phyloP scores from a whole-genome alignment of 441 rosid genomes.

The Raphanus hybrid region DNA sequence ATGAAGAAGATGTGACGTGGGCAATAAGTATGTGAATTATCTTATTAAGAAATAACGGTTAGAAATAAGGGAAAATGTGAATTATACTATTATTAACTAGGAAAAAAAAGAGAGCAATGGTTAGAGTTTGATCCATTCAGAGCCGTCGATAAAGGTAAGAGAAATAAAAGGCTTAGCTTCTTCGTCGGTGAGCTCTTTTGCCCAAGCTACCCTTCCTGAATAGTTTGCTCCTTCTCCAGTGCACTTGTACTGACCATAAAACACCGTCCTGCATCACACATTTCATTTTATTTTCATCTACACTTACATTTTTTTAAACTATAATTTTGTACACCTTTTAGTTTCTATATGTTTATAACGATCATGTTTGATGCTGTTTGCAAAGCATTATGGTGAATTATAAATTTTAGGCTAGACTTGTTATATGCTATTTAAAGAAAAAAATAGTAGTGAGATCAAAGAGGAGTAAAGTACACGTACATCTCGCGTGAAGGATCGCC shows the following conservation, averaged over 20 bases:
- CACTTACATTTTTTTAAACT: neutral
- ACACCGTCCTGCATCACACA: slow-evolving; percentile 78
- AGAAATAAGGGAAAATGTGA: slow-evolving; percentile 11
- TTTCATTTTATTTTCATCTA: neutral
- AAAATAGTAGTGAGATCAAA: neutral
- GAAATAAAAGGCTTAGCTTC: slow-evolving; percentile 92
- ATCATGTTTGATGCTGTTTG: neutral
- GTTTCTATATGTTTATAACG: neutral
- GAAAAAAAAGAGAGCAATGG: neutral
- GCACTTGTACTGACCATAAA: slow-evolving; percentile 95
- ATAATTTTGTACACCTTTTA: neutral
- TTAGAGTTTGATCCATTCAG: slow-evolving; percentile 79
- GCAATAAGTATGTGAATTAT: neutral
- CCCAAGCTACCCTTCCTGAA: slow-evolving; percentile 96
- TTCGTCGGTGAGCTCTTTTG: slow-evolving; percentile 81
- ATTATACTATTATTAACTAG: slow-evolving; percentile 9
- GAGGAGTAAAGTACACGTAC: slow-evolving; percentile 46
- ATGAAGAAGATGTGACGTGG: neutral
- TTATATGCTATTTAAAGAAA: neutral
- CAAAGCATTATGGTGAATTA: slow-evolving; percentile 1
- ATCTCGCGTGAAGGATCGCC: slow-evolving; percentile 95
- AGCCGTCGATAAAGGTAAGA: slow-evolving; percentile 84
- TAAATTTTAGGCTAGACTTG: neutral
- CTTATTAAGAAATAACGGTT: neutral
- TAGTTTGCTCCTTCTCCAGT: slow-evolving; percentile 84